Conservation (phyloP, 192 early-diverging fungal genomes). For the Coemansia sp. region DNA sequence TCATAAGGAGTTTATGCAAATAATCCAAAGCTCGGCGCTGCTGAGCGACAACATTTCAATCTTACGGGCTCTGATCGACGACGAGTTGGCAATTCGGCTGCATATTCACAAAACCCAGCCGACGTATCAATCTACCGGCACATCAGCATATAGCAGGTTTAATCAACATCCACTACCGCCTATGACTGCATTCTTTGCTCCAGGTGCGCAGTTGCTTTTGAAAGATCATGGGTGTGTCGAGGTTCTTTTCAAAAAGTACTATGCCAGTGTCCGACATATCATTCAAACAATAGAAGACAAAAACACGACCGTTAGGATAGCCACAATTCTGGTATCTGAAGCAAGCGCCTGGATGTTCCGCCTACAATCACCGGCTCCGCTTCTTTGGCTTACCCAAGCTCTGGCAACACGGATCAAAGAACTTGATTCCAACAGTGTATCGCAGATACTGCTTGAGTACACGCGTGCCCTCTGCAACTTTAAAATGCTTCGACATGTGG, state of each 20-base stretch:
- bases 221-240: neutral
- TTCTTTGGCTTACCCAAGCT: neutral
- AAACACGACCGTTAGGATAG: neutral
- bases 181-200: conserved; percentile 17
- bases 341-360: conserved; percentile 25
- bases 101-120: neutral
- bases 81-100: conserved; percentile 24
- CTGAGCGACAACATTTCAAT: neutral
- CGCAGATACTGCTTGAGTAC: conserved; percentile 7
- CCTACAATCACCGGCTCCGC: conserved; percentile 12
- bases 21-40: neutral
- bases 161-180: neutral
- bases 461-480: conserved; percentile 8
- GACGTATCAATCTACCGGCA: neutral
- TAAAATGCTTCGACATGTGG: conserved; percentile 7
- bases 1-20: conserved; percentile 2
- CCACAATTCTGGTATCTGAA: conserved; percentile 7
- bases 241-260: conserved; percentile 10
- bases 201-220: neutral
- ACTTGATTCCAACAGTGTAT: neutral
- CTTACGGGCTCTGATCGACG: conserved; percentile 1
- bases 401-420: neutral
- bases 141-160: neutral
- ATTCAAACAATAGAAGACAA: neutral
- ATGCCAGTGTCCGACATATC: neutral